A percentile compares a stretch with the other conserved stretches of the same genome.
Conservation (phyloP, 140 eudicot genomes). For the Anethum foeniculum region DNA sequence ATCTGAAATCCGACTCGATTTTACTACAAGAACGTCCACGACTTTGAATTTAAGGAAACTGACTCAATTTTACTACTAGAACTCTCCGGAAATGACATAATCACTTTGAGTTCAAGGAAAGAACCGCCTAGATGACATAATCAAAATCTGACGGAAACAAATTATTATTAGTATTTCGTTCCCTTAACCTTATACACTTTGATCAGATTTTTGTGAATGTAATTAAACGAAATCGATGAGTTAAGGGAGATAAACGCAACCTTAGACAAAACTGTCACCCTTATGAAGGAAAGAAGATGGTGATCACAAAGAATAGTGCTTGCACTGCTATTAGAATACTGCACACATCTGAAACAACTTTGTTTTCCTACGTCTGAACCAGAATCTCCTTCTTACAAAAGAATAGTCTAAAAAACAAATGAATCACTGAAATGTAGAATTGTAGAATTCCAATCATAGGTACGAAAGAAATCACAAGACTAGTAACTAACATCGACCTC, state of each 20-base stretch:
- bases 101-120: not conserved
- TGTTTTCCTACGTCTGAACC: not conserved
- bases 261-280: not conserved
- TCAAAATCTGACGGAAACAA: not conserved
- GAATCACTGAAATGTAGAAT: constrained; percentile 8
- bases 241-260: no score
- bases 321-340: constrained; percentile 4
- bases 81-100: not conserved
- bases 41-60: no score
- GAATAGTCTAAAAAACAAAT: constrained; percentile 32
- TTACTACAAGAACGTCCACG: not conserved
- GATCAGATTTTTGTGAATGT: not conserved
- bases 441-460: not conserved
- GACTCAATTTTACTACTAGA: not conserved
- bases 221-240: not conserved
- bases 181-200: not conserved
- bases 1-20: not conserved
- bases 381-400: constrained; percentile 39
- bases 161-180: not conserved
- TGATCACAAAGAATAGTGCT: constrained; percentile 1
- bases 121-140: not conserved
- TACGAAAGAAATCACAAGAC: not conserved
- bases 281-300: not conserved
- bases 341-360: not conserved
- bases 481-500: not conserved